Evolutionary conservation across 805 yeast species (phyloP).

Genomic region (Yarrowia osloensis): DNA sequence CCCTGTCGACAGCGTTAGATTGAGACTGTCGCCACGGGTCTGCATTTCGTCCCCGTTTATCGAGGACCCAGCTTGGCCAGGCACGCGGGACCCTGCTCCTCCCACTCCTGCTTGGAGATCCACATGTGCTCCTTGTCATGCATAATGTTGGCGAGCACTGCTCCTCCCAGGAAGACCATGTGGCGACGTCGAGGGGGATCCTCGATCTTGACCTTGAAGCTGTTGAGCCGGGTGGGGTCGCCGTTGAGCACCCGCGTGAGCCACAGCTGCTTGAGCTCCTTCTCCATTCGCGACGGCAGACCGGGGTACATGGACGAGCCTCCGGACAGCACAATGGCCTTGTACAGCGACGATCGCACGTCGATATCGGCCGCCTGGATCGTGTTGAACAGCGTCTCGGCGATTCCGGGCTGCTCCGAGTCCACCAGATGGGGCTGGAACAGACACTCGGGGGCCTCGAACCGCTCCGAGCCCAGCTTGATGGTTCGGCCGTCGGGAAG

Average conservation of each 20-base stretch:
- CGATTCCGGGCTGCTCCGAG: constrained; percentile 95
- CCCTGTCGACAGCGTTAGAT: neutral
- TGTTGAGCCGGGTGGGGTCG: constrained; percentile 75
- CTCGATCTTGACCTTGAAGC: constrained; percentile 94
- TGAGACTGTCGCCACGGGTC: neutral
- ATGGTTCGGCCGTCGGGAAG: constrained; percentile 96
- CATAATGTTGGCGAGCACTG: constrained; percentile 96
- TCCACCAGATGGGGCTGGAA: constrained; percentile 96
- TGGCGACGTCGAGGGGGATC: constrained; percentile 99
- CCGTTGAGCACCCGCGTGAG: constrained; percentile 82
- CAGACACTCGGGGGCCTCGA: constrained; percentile 94
- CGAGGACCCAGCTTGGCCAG: constrained; percentile 91
- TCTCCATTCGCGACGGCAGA: constrained; percentile 90
- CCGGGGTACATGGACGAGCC: constrained; percentile 99
- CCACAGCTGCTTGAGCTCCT: constrained; percentile 96
- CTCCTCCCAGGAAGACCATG: constrained; percentile 99
- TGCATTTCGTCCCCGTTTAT: constrained; percentile 39
- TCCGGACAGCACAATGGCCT: constrained; percentile 92
- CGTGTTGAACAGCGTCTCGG: constrained; percentile 87
- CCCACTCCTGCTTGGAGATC: constrained; percentile 96
- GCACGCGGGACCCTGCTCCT: constrained; percentile 88
- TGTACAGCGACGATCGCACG: constrained; percentile 81
- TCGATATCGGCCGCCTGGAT: constrained; percentile 95
- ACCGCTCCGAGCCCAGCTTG: constrained; percentile 92
- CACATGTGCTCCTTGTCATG: constrained; percentile 98